Evolutionary conservation across 345 rosid genomes (phyloP), one percentile per base, ranked within the genome.

Genomic region (Hibiscus trionum): DNA sequence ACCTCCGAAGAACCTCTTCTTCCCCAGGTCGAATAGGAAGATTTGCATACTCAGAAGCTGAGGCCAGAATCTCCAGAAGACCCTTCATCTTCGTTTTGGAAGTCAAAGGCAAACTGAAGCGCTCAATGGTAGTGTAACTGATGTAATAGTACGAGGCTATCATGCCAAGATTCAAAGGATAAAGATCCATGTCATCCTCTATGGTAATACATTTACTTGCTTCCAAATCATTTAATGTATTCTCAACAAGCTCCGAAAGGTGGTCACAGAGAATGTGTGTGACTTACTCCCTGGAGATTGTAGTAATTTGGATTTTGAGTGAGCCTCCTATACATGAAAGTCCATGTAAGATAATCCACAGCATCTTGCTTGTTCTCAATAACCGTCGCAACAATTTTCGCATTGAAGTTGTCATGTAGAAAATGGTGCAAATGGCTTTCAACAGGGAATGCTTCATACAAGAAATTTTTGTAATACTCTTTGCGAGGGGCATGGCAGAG

Each of bases 261-360:
- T 94, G 97, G 83, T 94, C 98, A 35, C 97, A 94, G 29, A 94
- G 96, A 87, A 87, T 94, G 98, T 84, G 96, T 84, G 74, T 89
- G 92, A 82, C 92, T 88, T 31, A 89, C 92, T 72, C 97, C 97
- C 84, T 92, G 99, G 56, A 94, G 97, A 77, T 92, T 89, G 84
- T 92, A 27, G 87, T 89, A 95, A 80, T 95, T 92, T 49, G 97
- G 99, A 69, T 95, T 95, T 78, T 89, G 92, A 11, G 96, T 82
- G 71, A 92, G 86, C 85, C 99, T 84, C 87, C 97, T 84, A 72
- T 90, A 89, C 94, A 86, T 88, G 84, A 92, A 92, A 16, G 99
- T 90, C 99, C 99, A 92, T 8, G 97, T 92, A 21, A 95, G 90
- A 78, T 88, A 89, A 79, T 92, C 97, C 39, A 95, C 99, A 17